These are phyloP conservation scores for Cercospora brassicicola DNA, from an alignment of 2,329 filamentous ascomycete genomes.

Conservation along the genomic window DNA sequence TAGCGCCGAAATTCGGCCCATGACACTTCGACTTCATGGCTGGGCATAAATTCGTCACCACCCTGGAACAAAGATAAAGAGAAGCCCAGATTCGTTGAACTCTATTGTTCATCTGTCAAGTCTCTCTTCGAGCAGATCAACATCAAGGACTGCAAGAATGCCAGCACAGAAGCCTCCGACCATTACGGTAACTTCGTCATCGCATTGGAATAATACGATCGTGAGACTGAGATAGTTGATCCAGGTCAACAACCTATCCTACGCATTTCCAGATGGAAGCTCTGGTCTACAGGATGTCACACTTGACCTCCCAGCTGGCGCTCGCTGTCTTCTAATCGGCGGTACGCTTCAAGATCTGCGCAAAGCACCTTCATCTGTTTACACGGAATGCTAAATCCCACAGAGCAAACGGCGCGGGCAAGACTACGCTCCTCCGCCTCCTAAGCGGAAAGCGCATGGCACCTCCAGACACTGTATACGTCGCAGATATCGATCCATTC, in stretches of 20 bases:
- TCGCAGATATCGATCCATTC: conserved; percentile 89
- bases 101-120: neutral
- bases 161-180: conserved; percentile 50
- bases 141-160: conserved; percentile 10
- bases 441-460: conserved; percentile 93
- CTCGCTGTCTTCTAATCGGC: conserved; percentile 87
- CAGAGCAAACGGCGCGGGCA: conserved; percentile 87
- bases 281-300: conserved; percentile 73
- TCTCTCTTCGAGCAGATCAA: neutral
- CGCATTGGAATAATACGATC: neutral
- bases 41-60: conserved; percentile 12
- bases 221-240: neutral
- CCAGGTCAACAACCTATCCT: conserved; percentile 65
- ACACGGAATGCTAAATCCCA: conserved; percentile 34
- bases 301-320: conserved; percentile 75
- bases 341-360: conserved; percentile 49
- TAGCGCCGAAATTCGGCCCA: conserved; percentile 10
- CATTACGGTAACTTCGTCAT: conserved; percentile 60
- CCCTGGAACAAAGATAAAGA: neutral
- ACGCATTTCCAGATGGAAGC: conserved; percentile 83
- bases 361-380: neutral
- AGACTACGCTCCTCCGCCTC: conserved; percentile 92
- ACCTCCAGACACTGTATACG: conserved; percentile 69
- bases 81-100: neutral
- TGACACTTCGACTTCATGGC: conserved; percentile 12